Base-by-base conservation (phyloP, 495 filamentous ascomycete genomes). In the Penicillium canescens region DNA sequence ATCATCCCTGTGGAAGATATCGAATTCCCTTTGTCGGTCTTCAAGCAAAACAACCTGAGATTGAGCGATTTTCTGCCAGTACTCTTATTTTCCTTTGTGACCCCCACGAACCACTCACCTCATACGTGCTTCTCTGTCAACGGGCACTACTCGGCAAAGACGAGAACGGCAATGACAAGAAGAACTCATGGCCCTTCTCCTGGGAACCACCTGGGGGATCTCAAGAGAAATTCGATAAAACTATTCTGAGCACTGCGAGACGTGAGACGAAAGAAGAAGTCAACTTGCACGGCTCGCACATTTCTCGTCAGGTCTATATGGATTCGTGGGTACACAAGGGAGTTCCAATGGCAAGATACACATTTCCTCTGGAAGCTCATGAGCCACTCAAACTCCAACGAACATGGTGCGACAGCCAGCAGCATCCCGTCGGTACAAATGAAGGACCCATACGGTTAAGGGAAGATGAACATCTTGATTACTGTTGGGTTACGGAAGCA, bases 251-350 rank as follows among this genome's bases (percentile, higher is more conserved):
- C 24, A 46, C 43, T 14, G 28, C 28, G 13, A 46, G 3, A 46
- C 43, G 43, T 35, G 43, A 46, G 24, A 46, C 43, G 23, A 14
- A 35, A 46, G 43, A 46, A 46, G 43, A 43, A 43, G 41, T 26
- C 41, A 43, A 43, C 21, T 43, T 43, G 41, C 41, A 43, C 9
- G 24, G 7, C 20, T 43, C 41, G 24, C 41, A 16, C 4, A 20
- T 24, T 24, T 10, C 20, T 43, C 18, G 41, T 31, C 24, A 24
- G 2, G 41, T 43, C 21, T 43, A 43, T 16, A 26, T 6, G 18
- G 41, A 43, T 43, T 24, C 18, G 6, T 43, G 41, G 41, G 23
- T 43, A 43, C 41, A 43, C 20, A 43, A 43, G 41, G 41, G 41
- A 26, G 24, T 43, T 28, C 18, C 9, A 16, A 43, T 43, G 21